Evolutionary conservation across 371 early-diverging fungal species (phyloP).

Genomic region (Rhizopus delemar): DNA sequence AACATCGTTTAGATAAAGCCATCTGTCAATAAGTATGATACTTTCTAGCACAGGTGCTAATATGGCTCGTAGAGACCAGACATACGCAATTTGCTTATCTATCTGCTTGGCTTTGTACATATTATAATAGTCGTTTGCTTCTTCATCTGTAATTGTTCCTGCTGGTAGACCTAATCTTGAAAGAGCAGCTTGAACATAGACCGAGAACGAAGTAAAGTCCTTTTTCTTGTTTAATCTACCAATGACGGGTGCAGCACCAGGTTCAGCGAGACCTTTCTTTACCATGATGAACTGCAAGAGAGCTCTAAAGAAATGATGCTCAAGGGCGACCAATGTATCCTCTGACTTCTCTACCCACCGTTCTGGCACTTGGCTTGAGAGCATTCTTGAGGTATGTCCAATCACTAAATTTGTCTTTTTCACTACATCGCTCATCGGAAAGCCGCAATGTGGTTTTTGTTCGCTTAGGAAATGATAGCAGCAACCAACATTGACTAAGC

Average conservation of each 20-base stretch:
- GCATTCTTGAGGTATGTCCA: slow-evolving; percentile 75
- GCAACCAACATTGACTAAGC: slow-evolving; percentile 83
- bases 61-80: slow-evolving; percentile 80
- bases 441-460: slow-evolving; percentile 19
- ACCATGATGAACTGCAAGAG: slow-evolving; percentile 64
- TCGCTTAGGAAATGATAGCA: slow-evolving; percentile 77
- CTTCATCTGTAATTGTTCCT: slow-evolving; percentile 46
- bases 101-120: slow-evolving; percentile 33
- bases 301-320: slow-evolving; percentile 76
- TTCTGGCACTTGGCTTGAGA: slow-evolving; percentile 83
- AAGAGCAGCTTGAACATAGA: slow-evolving; percentile 40
- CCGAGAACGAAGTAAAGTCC: slow-evolving; percentile 36
- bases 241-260: slow-evolving; percentile 53
- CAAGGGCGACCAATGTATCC: slow-evolving; percentile 60
- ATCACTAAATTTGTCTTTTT: slow-evolving; percentile 37
- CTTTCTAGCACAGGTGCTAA: slow-evolving; percentile 75
- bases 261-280: slow-evolving; percentile 54
- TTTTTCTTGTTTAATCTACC: slow-evolving; percentile 61
- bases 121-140: slow-evolving; percentile 44
- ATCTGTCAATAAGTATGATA: slow-evolving; percentile 76
- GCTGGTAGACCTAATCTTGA: slow-evolving; percentile 38
- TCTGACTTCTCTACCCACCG: slow-evolving; percentile 66
- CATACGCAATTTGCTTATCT: slow-evolving; percentile 65
- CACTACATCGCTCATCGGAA: slow-evolving; percentile 53
- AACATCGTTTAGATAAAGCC: slow-evolving; percentile 59